phyloP scores from a whole-genome alignment of 495 filamentous ascomycete species.

The Podospora australis region DNA sequence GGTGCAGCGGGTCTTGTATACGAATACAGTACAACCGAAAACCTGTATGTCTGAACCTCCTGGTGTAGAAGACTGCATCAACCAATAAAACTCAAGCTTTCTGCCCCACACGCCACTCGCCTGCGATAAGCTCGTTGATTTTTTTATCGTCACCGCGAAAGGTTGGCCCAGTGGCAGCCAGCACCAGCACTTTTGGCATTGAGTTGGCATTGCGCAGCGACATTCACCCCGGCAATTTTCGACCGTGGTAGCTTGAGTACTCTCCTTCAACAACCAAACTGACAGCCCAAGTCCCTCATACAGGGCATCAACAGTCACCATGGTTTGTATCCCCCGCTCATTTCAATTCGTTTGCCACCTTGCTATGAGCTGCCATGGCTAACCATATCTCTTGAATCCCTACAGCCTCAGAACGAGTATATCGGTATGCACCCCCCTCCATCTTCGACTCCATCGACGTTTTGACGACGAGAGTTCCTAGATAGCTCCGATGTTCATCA shows the following conservation, averaged over 20 bases:
- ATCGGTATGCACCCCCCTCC: slow-evolving; percentile 48
- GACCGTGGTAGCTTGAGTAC: not conserved
- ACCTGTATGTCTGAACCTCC: no score
- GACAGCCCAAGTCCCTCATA: slow-evolving; percentile 20
- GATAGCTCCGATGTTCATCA: not conserved
- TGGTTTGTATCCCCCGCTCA: slow-evolving; percentile 20
- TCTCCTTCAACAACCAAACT: not conserved
- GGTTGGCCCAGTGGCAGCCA: no score
- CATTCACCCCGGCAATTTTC: not conserved
- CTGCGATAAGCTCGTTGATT: slow-evolving; percentile 22
- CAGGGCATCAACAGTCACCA: slow-evolving; percentile 24
- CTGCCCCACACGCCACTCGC: slow-evolving; percentile 11
- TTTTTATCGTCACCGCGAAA: no score
- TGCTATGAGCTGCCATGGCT: no score
- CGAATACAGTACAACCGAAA: no score
- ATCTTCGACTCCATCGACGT: not conserved
- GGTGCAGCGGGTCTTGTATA: no score
- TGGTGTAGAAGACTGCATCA: no score
- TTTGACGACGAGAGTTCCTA: not conserved
- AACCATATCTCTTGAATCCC: slow-evolving; percentile 13
- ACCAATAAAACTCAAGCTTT: not conserved
- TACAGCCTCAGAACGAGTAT: slow-evolving; percentile 87
- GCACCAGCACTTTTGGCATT: not conserved
- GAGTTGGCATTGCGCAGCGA: not conserved
- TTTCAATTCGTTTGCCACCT: not conserved